Base-by-base conservation (phyloP, 2,329 filamentous ascomycete species). In the Paecilomyces niveus region DNA sequence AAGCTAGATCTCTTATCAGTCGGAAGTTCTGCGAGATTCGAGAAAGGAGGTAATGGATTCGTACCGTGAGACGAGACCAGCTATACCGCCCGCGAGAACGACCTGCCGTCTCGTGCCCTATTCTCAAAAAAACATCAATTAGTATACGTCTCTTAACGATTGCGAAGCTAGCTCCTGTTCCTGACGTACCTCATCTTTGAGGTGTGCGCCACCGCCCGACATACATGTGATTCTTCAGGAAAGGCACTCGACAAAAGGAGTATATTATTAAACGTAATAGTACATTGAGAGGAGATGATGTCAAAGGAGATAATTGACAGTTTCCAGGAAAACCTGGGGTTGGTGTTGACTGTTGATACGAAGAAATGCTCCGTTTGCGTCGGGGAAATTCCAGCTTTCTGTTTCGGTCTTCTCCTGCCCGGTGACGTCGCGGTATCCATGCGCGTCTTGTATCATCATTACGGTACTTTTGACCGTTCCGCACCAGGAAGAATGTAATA, bases 61-160 rank as follows among this genome's bases (percentile, higher is more conserved):
- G 58, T 81, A 91, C 88, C 92, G 88, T 57, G 94, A 94, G 63
- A 97, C 86, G 64, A 97, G 83, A 59, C 94, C 94, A 63, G 94
- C 90, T 64, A 85, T 78, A 53, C 83, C 86, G 67, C 87, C 87
- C 58, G 87, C 85, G 63, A 83, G 72, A 54, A 88, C 79, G 61
- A 88, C 85, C 72, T 89, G 87, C 64, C 77, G 75, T 75, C 81
- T 84, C 60, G 86, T 86, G 74, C 87, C 87, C 84, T 87, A n/a
- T 45, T 39, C 3, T 1, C 35, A 8, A 18, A 39, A 18, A 64
- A 33, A 52, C n/a, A 33, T 21, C 33, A 13, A 24, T 55, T 4
- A 45, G 18, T 55, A 45, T 24, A 21, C 11, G 3, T 22, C 15
- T 39, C 53, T 55, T 24, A n/a, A 39, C 18, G 15, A 26, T 56